Evolutionary conservation across 192 early-diverging fungal species (phyloP).

Genomic region (Kickxella alabastrina): DNA sequence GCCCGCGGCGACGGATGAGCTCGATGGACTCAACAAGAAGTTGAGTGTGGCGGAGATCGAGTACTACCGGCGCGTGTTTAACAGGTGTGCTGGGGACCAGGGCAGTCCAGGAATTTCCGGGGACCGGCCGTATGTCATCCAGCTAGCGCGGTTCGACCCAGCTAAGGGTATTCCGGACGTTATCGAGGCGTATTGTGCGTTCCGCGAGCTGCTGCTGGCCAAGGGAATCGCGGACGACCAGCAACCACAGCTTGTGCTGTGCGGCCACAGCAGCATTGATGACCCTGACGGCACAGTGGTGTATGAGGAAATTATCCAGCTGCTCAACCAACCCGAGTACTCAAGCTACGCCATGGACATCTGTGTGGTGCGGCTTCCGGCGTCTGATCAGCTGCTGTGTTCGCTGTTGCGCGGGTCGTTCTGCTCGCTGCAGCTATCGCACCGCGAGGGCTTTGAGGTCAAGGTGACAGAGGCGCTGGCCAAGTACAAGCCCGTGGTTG

Average conservation of each 20-base stretch:
- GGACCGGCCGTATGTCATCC: constrained; percentile 71
- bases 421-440: constrained; percentile 72
- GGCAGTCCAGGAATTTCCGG: constrained; percentile 56
- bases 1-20: constrained; percentile 71
- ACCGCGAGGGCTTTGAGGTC: constrained; percentile 81
- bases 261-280: constrained; percentile 77
- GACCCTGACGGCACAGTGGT: constrained; percentile 76
- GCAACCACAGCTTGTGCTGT: constrained; percentile 69
- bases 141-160: constrained; percentile 82
- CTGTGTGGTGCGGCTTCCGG: constrained; percentile 62
- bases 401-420: constrained; percentile 65
- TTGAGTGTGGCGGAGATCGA: constrained; percentile 52
- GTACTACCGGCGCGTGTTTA: constrained; percentile 76
- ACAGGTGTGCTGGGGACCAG: constrained; percentile 71
- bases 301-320: constrained; percentile 55
- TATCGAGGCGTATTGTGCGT: constrained; percentile 61
- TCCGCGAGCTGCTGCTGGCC: constrained; percentile 57
- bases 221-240: constrained; percentile 36
- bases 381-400: constrained; percentile 78
- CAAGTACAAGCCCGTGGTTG: constrained; percentile 68
- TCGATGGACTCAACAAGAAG: constrained; percentile 81
- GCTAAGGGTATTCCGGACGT: constrained; percentile 78
- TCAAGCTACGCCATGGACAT: constrained; percentile 54
- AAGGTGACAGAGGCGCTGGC: constrained; percentile 74
- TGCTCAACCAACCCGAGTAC: constrained; percentile 53